These are phyloP conservation scores for Globisporangium cylindrosporum DNA, from an alignment of 352 stramenopile genomes.

Conservation along the genomic window DNA sequence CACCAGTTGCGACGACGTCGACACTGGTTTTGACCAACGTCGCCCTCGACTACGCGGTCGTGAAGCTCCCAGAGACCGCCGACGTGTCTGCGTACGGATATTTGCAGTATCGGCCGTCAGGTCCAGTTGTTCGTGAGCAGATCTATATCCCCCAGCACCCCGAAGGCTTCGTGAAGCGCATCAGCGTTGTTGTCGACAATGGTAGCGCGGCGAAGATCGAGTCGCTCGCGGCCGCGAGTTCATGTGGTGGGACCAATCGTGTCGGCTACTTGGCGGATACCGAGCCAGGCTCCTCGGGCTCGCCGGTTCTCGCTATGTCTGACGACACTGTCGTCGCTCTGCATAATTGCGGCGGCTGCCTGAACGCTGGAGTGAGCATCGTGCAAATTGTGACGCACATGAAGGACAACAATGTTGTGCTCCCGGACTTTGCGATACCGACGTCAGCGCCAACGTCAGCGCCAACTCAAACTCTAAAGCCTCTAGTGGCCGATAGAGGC, in stretches of 20 bases:
- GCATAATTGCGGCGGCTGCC: slow-evolving; percentile 43
- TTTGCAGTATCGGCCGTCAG: slow-evolving; percentile 30
- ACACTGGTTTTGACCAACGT: slow-evolving; percentile 23
- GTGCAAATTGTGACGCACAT: slow-evolving; percentile 29
- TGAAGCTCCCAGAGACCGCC: slow-evolving; percentile 29
- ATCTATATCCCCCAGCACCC: slow-evolving; percentile 56
- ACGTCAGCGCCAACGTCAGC: background rate
- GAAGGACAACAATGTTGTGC: slow-evolving; percentile 21
- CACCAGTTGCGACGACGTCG: slow-evolving; percentile 24
- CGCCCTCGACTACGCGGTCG: slow-evolving; percentile 38
- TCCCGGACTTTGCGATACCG: slow-evolving; percentile 10
- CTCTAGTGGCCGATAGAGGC: background rate
- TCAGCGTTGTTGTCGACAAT: slow-evolving; percentile 27
- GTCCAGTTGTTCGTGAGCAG: slow-evolving; percentile 26
- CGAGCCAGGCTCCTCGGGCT: slow-evolving; percentile 36
- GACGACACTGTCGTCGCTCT: slow-evolving; percentile 49
- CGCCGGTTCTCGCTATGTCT: slow-evolving; percentile 31
- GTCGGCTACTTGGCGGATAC: slow-evolving; percentile 47
- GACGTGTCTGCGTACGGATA: slow-evolving; percentile 31
- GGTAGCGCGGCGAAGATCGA: slow-evolving; percentile 22
- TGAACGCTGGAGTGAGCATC: slow-evolving; percentile 35
- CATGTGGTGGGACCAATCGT: slow-evolving; percentile 10
- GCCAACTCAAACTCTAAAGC: background rate
- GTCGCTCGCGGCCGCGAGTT: slow-evolving; percentile 18
- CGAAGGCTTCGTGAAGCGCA: slow-evolving; percentile 30